Evolutionary conservation across 2,329 filamentous ascomycete species (phyloP).

Genomic region (Venturia nashicola): DNA sequence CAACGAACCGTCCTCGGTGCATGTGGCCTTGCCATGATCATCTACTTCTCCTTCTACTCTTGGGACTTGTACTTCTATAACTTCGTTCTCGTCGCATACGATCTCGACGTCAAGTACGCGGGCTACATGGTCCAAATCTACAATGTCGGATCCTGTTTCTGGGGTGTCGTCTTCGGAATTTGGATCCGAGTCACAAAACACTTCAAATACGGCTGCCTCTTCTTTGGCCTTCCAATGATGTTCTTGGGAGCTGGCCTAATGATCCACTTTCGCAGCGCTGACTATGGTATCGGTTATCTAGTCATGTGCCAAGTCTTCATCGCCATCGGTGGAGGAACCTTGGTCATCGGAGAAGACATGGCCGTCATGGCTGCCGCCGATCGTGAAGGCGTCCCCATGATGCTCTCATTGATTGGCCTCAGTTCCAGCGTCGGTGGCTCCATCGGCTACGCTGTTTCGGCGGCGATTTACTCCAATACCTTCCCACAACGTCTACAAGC

Average conservation of each 20-base stretch:
- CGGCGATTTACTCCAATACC: constrained; percentile 21
- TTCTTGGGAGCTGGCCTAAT: constrained; percentile 21
- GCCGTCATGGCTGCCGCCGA: constrained; percentile 20
- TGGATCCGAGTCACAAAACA: constrained; percentile 15
- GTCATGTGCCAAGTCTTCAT: constrained; percentile 22
- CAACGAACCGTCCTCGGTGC: constrained; percentile 40
- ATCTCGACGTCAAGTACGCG: constrained; percentile 15
- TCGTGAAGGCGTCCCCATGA: constrained; percentile 22
- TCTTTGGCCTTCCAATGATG: constrained; percentile 18
- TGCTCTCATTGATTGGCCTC: constrained; percentile 19
- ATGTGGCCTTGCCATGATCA: constrained; percentile 33
- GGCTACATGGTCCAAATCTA: constrained; percentile 20
- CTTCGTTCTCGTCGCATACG: constrained; percentile 28
- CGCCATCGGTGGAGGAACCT: constrained; percentile 7
- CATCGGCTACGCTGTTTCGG: constrained; percentile 21
- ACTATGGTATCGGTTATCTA: constrained; percentile 20
- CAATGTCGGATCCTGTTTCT: constrained; percentile 21
- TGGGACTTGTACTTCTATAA: constrained; percentile 30
- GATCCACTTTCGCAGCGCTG: constrained; percentile 20
- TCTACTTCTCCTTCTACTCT: constrained; percentile 18
- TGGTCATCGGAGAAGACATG: constrained; percentile 13
- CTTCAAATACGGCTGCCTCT: constrained; percentile 19
- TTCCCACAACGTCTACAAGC: constrained; percentile 11
- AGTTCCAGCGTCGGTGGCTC: constrained; percentile 19
- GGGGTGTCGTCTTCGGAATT: constrained; percentile 15